phyloP scores from a whole-genome alignment of 2,329 filamentous ascomycete species.

The Aureobasidium pullulans region DNA sequence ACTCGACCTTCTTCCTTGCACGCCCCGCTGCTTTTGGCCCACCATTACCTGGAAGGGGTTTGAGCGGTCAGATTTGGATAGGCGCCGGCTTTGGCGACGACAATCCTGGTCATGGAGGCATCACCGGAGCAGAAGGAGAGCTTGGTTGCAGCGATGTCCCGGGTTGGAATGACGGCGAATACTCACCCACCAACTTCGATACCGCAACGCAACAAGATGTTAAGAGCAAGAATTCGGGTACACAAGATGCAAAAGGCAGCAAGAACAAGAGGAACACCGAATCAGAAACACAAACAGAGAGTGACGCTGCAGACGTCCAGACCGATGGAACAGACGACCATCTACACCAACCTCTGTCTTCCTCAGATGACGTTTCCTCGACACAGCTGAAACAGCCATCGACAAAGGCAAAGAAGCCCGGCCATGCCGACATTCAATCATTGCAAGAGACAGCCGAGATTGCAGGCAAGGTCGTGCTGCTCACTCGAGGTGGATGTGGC shows the following conservation, averaged over 20 bases:
- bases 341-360: slow-evolving; percentile 54
- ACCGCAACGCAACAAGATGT: slow-evolving; percentile 33
- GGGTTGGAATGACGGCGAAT: slow-evolving; percentile 64
- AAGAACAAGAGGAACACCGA: slow-evolving; percentile 20
- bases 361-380: slow-evolving; percentile 37
- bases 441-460: slow-evolving; percentile 91
- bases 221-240: slow-evolving; percentile 22
- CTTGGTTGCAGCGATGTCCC: slow-evolving; percentile 92
- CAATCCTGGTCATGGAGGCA: slow-evolving; percentile 51
- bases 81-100: slow-evolving; percentile 88
- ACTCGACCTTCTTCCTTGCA: slow-evolving; percentile 93
- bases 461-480: slow-evolving; percentile 79
- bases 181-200: slow-evolving; percentile 13
- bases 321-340: slow-evolving; percentile 82
- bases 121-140: slow-evolving; percentile 63
- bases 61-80: slow-evolving; percentile 89
- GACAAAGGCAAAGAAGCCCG: slow-evolving; percentile 27
- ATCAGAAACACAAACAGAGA: slow-evolving; percentile 1
- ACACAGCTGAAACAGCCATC: slow-evolving; percentile 31
- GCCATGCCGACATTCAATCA: slow-evolving; percentile 82
- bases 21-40: slow-evolving; percentile 91
- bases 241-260: slow-evolving; percentile 17
- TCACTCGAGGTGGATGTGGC: slow-evolving; percentile 89
- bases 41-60: slow-evolving; percentile 61
- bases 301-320: slow-evolving; percentile 22